Evolutionary conservation across 2,329 filamentous ascomycete species (phyloP).

Genomic region (Fusarium concolor): DNA sequence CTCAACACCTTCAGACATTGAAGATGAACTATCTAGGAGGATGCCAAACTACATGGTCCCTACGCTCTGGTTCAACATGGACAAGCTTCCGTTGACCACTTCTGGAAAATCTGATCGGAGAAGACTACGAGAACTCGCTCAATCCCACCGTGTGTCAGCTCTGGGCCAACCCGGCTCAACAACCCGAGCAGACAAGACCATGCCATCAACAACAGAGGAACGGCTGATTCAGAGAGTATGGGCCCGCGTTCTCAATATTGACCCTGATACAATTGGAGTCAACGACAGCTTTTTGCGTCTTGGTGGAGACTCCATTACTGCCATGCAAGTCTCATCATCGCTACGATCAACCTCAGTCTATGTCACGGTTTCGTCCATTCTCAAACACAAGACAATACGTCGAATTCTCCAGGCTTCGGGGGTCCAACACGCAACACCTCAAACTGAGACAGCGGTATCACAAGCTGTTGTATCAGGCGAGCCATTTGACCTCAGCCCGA

Average conservation of each 20-base stretch:
- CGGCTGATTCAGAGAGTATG: background rate
- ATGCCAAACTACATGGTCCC: conserved; percentile 8
- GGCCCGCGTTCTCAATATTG: background rate
- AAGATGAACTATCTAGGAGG: background rate
- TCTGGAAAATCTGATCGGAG: conserved; percentile 7
- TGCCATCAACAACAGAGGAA: background rate
- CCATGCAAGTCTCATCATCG: conserved; percentile 3
- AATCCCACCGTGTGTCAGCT: background rate
- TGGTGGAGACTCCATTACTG: conserved; percentile 9
- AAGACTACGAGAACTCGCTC: background rate
- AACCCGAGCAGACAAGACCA: background rate
- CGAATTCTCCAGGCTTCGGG: background rate
- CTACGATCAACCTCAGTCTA: too few relatives aligned
- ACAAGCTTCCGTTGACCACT: background rate
- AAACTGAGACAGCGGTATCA: background rate
- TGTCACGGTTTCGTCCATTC: background rate
- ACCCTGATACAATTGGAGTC: background rate
- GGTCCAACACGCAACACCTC: background rate
- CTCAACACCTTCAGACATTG: background rate
- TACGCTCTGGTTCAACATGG: conserved; percentile 1
- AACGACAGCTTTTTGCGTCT: conserved; percentile 7
- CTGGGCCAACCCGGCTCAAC: background rate
- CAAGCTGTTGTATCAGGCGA: background rate
- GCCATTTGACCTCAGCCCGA: background rate
- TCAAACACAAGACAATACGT: conserved; percentile 6